These are phyloP conservation scores for Nadsonia starkeyi-henricii DNA, from an alignment of 1,139 yeast species.

Conservation along the genomic window DNA sequence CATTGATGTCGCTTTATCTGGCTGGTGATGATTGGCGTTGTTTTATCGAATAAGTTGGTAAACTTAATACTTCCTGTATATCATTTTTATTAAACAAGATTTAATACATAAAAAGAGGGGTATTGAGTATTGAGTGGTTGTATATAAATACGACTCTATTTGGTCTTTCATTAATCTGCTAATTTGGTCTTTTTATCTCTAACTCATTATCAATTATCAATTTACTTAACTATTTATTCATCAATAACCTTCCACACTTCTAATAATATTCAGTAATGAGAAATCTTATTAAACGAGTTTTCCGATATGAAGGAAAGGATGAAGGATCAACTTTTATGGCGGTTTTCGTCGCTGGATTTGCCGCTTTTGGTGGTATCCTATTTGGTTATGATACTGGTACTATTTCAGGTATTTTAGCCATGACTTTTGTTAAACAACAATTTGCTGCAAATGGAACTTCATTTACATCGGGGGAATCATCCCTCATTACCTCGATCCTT, in stretches of 20 bases:
- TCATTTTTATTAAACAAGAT: no score
- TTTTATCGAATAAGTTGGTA: no score
- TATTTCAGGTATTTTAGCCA: constrained; percentile 42
- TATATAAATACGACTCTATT: background rate
- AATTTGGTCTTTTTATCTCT: background rate
- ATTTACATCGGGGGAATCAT: constrained; percentile 44
- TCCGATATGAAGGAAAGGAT: background rate
- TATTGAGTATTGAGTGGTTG: no score
- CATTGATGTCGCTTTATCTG: no score
- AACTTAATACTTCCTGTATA: no score
- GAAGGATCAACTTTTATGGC: constrained; percentile 5
- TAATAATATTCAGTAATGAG: no score
- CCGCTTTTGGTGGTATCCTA: constrained; percentile 41
- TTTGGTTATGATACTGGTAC: constrained; percentile 49
- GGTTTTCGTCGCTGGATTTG: constrained; percentile 24
- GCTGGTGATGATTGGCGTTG: no score
- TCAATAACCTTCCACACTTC: no score
- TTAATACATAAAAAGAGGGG: no score
- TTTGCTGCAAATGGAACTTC: constrained; percentile 23
- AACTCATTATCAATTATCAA: background rate
- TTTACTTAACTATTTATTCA: background rate
- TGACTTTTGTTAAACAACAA: constrained; percentile 32
- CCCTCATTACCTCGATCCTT: constrained; percentile 40
- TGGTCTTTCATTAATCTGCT: background rate
- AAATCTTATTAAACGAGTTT: background rate